Percentiles rank a stretch among this genome's conserved stretches.
phyloP scores from a whole-genome alignment of 2,329 filamentous ascomycete species.

The Ophiostoma novo-ulmi region DNA sequence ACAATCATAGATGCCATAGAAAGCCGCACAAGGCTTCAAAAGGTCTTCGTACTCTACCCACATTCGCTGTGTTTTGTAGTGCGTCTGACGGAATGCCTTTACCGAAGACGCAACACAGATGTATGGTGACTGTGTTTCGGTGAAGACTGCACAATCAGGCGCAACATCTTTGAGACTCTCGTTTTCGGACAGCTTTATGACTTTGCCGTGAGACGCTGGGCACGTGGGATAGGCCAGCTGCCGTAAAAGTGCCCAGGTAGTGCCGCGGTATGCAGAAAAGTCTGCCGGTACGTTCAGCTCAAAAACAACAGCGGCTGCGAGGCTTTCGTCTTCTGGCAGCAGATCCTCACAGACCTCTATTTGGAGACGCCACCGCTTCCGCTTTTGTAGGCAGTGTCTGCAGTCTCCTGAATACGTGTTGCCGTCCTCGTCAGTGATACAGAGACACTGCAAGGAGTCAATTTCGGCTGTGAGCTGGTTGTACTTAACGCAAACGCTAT shows the following conservation, averaged over 20 bases:
- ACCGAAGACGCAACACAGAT: not conserved
- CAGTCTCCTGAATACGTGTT: constrained; percentile 32
- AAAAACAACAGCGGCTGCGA: constrained; percentile 38
- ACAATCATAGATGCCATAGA: not conserved
- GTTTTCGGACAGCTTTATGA: not conserved
- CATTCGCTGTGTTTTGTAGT: not conserved
- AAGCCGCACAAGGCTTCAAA: not conserved
- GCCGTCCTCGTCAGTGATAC: constrained; percentile 29
- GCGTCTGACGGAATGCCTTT: not conserved
- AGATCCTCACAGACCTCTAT: constrained; percentile 40
- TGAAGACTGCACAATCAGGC: not conserved
- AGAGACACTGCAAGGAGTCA: constrained; percentile 34
- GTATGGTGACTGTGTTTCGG: not conserved
- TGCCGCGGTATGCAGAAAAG: constrained; percentile 39
- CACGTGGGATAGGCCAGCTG: constrained; percentile 30
- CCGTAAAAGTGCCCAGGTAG: constrained; percentile 38
- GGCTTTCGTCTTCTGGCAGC: constrained; percentile 34
- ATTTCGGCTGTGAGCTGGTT: constrained; percentile 33
- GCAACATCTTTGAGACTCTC: not conserved
- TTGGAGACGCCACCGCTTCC: constrained; percentile 31
- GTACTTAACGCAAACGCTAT: constrained; percentile 32
- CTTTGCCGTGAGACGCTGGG: not conserved
- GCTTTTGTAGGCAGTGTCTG: constrained; percentile 35
- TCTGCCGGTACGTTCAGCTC: constrained; percentile 38
- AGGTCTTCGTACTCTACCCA: not conserved